Conservation (phyloP, 352 stramenopile species). For the Phytophthora capsici region DNA sequence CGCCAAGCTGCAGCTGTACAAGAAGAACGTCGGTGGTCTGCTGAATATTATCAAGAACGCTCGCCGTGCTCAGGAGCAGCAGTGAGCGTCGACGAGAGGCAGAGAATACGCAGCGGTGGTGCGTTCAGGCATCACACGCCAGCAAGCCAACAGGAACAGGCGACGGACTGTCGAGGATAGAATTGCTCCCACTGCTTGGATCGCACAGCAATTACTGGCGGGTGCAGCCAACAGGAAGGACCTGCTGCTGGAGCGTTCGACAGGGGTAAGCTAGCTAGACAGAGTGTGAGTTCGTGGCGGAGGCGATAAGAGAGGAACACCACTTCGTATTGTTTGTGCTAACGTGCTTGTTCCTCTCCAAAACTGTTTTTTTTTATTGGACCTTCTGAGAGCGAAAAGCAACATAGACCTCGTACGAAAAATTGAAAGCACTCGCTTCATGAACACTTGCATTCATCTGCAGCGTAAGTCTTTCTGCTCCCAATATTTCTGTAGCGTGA, state of each 20-base stretch:
- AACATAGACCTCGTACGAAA: too few relatives aligned
- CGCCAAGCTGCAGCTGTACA: slow-evolving; percentile 91
- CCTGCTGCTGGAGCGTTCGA: not conserved
- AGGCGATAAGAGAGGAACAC: slow-evolving; percentile 16
- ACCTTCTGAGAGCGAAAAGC: too few relatives aligned
- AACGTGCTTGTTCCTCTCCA: not conserved
- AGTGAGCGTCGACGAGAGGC: slow-evolving; percentile 40
- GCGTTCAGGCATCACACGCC: not conserved
- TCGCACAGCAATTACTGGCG: not conserved
- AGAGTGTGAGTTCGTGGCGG: too few relatives aligned
- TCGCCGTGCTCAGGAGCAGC: slow-evolving; percentile 68
- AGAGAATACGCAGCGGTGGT: slow-evolving; percentile 21
- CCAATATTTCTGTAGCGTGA: too few relatives aligned
- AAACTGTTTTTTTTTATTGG: too few relatives aligned
- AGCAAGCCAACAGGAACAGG: not conserved
- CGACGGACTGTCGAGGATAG: not conserved
- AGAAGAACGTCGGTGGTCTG: slow-evolving; percentile 92
- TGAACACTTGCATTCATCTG: too few relatives aligned
- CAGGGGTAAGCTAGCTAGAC: too few relatives aligned
- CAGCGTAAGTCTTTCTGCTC: too few relatives aligned
- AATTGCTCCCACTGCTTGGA: not conserved
- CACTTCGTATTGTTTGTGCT: slow-evolving; percentile 21
- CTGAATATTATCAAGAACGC: slow-evolving; percentile 85
- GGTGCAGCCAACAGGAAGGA: not conserved
- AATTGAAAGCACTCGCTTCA: not conserved